Evolutionary conservation across 1,139 yeast genomes (phyloP), one percentile per base, ranked within the genome.

Genomic region (Debaryomycetaceae sp.): DNA sequence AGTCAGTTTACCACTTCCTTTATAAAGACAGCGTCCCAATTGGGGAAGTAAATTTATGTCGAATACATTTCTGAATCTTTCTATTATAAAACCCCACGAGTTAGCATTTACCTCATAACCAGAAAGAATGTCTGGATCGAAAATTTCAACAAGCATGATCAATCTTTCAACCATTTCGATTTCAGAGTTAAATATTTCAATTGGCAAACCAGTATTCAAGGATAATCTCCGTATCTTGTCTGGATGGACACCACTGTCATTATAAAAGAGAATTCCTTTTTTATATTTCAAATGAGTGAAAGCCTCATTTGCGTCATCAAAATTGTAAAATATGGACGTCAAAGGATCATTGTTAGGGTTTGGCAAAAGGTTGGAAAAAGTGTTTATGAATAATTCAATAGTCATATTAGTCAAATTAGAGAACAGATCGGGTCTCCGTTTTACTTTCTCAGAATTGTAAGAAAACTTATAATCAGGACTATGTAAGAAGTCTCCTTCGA

Each of bases 31-130:
- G 42, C 93, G 62, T 44, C 78, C 68, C 5, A 59, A 53, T 45
- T 55, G 60, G 11, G 58, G 67, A 52, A 72, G 64, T n/a, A 89
- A 56, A 53, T 87, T 85, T 22, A 75, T 64, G 3, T 78, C 79
- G 53, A 72, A 72, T 1, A 61, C 64, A 0, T 50, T 54, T 24
- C 70, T 59, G 46, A 81, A 78, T 37, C 99, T 63, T 47, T 87
- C 95, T 36, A 87, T 73, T 0, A 91, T 46, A 56, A 87, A 93
- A 0, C 99, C 98, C 97, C 98, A 91, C 0, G 97, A 88, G 1
- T 78, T 57, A 1, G 84, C 69, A 55, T 89, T 87, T 7, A 89
- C 76, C 57, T 93, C 99, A 60, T 78, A 93, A 0, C 98, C 98
- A 0, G 89, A 75, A 6, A 95, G 59, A 36, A 93, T 80, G 60